Evolutionary conservation across 75 land plant species (phyloP).

Genomic region (Pinus tabuliformis): DNA sequence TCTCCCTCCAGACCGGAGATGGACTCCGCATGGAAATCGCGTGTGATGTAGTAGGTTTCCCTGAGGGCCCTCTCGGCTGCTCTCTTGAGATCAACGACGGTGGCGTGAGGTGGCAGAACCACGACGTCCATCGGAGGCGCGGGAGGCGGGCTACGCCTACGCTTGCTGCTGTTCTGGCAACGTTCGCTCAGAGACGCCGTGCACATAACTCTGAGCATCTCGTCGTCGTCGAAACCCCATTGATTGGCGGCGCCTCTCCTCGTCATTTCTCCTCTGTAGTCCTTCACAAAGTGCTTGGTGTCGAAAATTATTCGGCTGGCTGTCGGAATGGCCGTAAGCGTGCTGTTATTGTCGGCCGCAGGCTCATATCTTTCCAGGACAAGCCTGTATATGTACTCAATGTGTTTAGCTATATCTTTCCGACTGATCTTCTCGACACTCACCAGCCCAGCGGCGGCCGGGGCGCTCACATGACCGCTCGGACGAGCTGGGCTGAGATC

Average conservation of each 20-base stretch:
- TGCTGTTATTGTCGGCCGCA: conserved; percentile 22
- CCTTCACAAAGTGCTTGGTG: conserved; percentile 76
- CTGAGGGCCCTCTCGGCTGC: conserved; percentile 56
- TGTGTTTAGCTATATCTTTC: conserved; percentile 49
- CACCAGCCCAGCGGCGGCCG: background rate
- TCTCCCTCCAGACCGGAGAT: conserved; percentile 30
- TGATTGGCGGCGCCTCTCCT: conserved; percentile 27
- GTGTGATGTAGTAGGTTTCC: conserved; percentile 65
- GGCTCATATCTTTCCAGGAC: conserved; percentile 42
- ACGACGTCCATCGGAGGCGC: conserved; percentile 58
- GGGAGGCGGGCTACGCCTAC: conserved; percentile 23
- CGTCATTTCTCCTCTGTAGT: conserved; percentile 39
- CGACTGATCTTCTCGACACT: conserved; percentile 21
- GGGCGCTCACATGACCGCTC: conserved; percentile 2
- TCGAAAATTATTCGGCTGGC: conserved; percentile 55
- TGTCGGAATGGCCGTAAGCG: conserved; percentile 20
- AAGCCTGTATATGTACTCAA: conserved; percentile 46
- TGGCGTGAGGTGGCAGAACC: conserved; percentile 64
- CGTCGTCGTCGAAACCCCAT: conserved; percentile 38
- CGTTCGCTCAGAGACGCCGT: background rate
- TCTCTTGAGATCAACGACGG: conserved; percentile 60
- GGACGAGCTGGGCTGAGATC: conserved; percentile 13
- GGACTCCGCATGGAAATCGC: conserved; percentile 30
- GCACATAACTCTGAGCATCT: conserved; percentile 25
- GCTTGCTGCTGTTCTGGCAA: conserved; percentile 20